Evolutionary conservation across 495 filamentous ascomycete genomes (phyloP).

Genomic region (Penicillium simplicissimum): DNA sequence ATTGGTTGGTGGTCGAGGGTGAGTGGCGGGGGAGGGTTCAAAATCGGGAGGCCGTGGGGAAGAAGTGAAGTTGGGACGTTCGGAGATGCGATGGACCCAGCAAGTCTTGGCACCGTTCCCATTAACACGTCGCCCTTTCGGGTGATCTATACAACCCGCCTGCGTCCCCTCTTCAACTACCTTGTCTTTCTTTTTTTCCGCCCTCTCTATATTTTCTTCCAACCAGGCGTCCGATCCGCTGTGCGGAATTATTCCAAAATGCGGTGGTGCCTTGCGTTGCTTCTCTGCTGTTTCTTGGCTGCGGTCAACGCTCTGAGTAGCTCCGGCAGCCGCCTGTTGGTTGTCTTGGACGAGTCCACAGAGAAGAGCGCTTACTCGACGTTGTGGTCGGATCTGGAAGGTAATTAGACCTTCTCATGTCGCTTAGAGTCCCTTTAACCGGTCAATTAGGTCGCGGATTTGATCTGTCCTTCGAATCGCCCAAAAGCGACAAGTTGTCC

Average conservation of each 20-base stretch:
- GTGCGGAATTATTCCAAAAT: slow-evolving; percentile 56
- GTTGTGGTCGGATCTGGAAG: slow-evolving; percentile 78
- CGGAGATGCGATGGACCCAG: slow-evolving; percentile 41
- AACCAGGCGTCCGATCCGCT: slow-evolving; percentile 33
- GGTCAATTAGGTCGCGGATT: slow-evolving; percentile 66
- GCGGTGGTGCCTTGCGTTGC: slow-evolving; percentile 72
- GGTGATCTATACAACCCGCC: slow-evolving; percentile 24
- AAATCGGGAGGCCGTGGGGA: slow-evolving; percentile 29
- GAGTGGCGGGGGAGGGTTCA: slow-evolving; percentile 16
- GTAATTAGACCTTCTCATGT: slow-evolving; percentile 46
- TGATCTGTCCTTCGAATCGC: slow-evolving; percentile 74
- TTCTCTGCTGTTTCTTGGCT: slow-evolving; percentile 63
- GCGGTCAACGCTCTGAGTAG: slow-evolving; percentile 75
- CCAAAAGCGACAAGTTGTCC: slow-evolving; percentile 78
- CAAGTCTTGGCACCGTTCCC: slow-evolving; percentile 47
- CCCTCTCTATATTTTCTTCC: slow-evolving; percentile 13
- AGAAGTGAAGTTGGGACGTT: slow-evolving; percentile 34
- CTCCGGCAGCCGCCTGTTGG: slow-evolving; percentile 77
- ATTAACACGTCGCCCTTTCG: slow-evolving; percentile 53
- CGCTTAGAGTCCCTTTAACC: slow-evolving; percentile 15
- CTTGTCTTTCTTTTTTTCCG: slow-evolving; percentile 18
- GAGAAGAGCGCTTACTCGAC: slow-evolving; percentile 79
- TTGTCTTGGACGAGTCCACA: slow-evolving; percentile 77
- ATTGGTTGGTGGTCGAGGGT: slow-evolving; percentile 13
- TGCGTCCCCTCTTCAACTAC: slow-evolving; percentile 20